A percentile compares a stretch with the other conserved stretches of the same genome.
These are phyloP conservation scores for Golubevia sp. DNA, from an alignment of 1,284 basidiomycete species.

Conservation along the genomic window DNA sequence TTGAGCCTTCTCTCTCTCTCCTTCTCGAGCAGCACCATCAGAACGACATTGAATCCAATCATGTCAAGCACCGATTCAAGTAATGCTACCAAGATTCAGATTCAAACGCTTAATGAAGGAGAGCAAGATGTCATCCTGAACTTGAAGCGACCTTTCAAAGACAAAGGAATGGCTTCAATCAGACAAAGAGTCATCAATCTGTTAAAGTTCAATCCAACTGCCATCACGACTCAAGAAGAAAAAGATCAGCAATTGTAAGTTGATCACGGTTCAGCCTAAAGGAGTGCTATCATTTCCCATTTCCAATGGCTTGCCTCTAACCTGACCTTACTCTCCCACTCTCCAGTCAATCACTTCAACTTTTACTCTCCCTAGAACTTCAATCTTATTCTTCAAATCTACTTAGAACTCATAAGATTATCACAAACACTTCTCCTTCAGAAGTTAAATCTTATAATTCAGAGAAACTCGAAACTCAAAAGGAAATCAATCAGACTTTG, in stretches of 20 bases:
- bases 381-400: neutral
- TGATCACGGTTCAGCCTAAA: constrained; percentile 19
- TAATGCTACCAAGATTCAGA: no score
- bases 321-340: constrained; percentile 4
- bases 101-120: constrained; percentile 19
- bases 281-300: constrained; percentile 4
- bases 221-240: constrained; percentile 12
- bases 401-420: constrained; percentile 2
- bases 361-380: constrained; percentile 3
- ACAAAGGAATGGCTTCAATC: constrained; percentile 17
- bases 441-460: constrained; percentile 1
- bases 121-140: constrained; percentile 26
- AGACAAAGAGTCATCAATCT: constrained; percentile 22
- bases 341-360: constrained; percentile 8
- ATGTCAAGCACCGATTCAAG: no score
- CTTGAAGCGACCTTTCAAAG: constrained; percentile 24
- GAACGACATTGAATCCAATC: no score
- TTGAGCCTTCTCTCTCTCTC: no score
- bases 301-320: no score
- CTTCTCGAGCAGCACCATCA: no score
- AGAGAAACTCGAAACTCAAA: neutral
- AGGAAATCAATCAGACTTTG: constrained; percentile 18
- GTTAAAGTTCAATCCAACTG: constrained; percentile 4
- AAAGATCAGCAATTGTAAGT: constrained; percentile 20
- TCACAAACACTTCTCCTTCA: constrained; percentile 4